Percentiles rank a stretch among this genome's conserved stretches.
These are phyloP conservation scores for Nemania sp. DNA, from an alignment of 2,329 filamentous ascomycete species.

Conservation along the genomic window DNA sequence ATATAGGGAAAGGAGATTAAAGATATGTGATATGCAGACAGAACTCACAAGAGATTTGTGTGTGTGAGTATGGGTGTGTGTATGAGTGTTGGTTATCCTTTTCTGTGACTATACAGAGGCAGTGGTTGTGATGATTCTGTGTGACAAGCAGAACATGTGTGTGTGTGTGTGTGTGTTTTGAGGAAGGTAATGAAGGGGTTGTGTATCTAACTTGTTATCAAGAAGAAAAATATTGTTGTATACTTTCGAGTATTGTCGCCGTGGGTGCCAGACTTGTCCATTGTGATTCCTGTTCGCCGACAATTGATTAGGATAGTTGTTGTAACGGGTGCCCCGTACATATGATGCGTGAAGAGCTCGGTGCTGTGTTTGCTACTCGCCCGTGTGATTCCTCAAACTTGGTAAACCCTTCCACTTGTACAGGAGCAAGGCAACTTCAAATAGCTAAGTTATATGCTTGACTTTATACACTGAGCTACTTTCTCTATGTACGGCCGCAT, in stretches of 20 bases:
- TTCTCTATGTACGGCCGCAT: too few relatives aligned
- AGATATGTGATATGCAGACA: background rate
- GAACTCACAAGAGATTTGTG: slow-evolving; percentile 1
- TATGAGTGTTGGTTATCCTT: too few relatives aligned
- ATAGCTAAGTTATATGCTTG: too few relatives aligned
- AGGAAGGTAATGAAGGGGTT: background rate
- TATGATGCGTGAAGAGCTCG: background rate
- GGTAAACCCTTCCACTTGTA: too few relatives aligned
- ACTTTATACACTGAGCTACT: too few relatives aligned
- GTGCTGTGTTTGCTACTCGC: background rate
- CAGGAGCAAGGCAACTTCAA: too few relatives aligned
- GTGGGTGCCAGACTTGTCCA: background rate
- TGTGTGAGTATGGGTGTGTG: background rate
- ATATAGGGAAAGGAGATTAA: background rate
- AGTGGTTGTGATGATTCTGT: too few relatives aligned
- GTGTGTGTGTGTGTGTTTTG: background rate
- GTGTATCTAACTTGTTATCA: background rate
- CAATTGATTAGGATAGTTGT: background rate
- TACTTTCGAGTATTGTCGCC: background rate
- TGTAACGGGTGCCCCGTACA: background rate
- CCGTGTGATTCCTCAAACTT: too few relatives aligned
- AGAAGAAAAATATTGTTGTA: background rate
- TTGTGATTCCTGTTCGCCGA: background rate
- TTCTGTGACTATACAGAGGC: background rate
- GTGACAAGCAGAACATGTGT: background rate